Percentiles rank a stretch among this genome's conserved stretches.
phyloP scores from a whole-genome alignment of 2,329 filamentous ascomycete genomes.

The Botrytis byssoidea region DNA sequence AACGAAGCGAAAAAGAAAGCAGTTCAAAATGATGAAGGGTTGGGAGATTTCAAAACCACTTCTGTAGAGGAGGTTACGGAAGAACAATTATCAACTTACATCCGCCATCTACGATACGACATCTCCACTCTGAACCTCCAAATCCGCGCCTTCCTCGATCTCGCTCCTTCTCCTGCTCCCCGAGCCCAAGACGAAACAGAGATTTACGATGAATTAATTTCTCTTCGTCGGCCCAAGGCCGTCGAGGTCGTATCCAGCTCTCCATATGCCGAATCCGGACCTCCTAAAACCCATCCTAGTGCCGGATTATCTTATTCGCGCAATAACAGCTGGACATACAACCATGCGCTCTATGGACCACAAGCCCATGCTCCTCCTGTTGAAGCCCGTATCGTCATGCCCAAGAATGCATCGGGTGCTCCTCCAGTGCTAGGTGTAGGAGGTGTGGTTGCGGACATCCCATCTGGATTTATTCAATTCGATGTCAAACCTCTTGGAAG shows the following conservation, averaged over 20 bases:
- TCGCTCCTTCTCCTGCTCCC: slow-evolving; percentile 40
- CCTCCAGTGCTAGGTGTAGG: slow-evolving; percentile 35
- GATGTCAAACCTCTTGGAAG: neutral
- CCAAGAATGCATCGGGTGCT: slow-evolving; percentile 41
- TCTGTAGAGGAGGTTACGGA: slow-evolving; percentile 47
- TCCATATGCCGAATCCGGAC: slow-evolving; percentile 48
- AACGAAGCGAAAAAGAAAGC: slow-evolving; percentile 14
- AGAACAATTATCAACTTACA: slow-evolving; percentile 50
- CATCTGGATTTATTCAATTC: slow-evolving; percentile 19
- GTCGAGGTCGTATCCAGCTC: slow-evolving; percentile 35
- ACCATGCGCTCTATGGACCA: slow-evolving; percentile 61
- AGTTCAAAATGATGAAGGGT: slow-evolving; percentile 20
- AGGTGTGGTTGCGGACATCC: slow-evolving; percentile 36
- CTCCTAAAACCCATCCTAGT: slow-evolving; percentile 62
- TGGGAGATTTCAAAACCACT: slow-evolving; percentile 36
- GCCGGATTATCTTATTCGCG: slow-evolving; percentile 62
- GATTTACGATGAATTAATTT: neutral
- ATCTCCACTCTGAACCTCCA: slow-evolving; percentile 51
- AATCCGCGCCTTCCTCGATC: slow-evolving; percentile 61
- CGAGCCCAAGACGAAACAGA: neutral
- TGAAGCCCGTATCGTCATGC: slow-evolving; percentile 55
- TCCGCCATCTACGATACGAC: slow-evolving; percentile 54
- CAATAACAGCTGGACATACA: slow-evolving; percentile 53
- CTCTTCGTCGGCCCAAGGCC: neutral
- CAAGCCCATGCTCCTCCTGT: slow-evolving; percentile 52